A percentile compares a stretch with the other conserved stretches of the same genome.
Conservation (phyloP, 208 protist genomes). For the Leishmania guyanensis region DNA sequence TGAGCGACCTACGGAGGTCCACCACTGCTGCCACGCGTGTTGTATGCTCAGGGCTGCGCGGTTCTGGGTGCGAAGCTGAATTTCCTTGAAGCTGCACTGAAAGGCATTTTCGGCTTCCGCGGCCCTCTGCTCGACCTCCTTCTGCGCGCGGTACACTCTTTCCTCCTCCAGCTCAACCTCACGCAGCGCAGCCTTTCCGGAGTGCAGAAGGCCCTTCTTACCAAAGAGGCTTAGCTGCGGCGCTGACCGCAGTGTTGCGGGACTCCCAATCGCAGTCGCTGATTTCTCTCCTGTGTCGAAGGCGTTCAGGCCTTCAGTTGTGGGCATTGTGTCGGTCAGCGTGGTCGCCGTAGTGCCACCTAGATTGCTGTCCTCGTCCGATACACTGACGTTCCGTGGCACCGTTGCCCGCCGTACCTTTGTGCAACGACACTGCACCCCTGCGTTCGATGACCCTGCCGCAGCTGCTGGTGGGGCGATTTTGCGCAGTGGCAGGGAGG, state of each 20-base stretch:
- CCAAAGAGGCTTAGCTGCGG: constrained; percentile 13
- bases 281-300: neutral
- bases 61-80: constrained; percentile 41
- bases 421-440: neutral
- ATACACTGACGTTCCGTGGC: neutral
- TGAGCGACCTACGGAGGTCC: constrained; percentile 47
- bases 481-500: neutral
- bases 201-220: neutral
- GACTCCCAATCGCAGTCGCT: neutral
- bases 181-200: neutral
- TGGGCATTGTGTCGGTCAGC: neutral
- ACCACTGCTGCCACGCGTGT: constrained; percentile 68
- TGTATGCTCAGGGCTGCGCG: constrained; percentile 62
- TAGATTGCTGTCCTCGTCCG: neutral
- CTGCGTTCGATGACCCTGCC: neutral
- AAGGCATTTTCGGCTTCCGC: constrained; percentile 22
- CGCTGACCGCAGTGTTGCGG: neutral
- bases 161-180: constrained; percentile 25
- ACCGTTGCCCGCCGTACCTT: neutral
- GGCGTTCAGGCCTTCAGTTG: neutral
- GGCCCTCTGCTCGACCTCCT: constrained; percentile 9
- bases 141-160: constrained; percentile 15
- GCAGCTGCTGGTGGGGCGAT: neutral
- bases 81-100: constrained; percentile 23
- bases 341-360: neutral